Evolutionary conservation across 805 yeast species (phyloP).

Genomic region (Nakazawaea laoshanensis): DNA sequence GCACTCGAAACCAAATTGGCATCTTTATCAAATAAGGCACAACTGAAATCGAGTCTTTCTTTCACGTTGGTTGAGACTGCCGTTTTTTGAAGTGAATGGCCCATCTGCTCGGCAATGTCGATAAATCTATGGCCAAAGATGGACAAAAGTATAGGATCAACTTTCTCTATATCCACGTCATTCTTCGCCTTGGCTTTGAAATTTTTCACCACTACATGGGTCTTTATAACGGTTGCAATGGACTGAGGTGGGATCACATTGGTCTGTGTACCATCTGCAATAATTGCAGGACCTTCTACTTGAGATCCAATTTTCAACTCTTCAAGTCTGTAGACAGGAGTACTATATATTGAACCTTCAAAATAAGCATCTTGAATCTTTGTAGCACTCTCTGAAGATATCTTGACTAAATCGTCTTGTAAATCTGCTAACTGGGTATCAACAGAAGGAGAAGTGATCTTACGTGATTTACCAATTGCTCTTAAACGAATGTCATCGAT

Average conservation of each 20-base stretch:
- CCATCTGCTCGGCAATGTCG: constrained; percentile 92
- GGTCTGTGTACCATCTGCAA: constrained; percentile 78
- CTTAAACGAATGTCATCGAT: constrained; percentile 72
- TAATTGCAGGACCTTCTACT: constrained; percentile 64
- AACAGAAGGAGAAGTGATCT: constrained; percentile 30
- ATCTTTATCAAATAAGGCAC: constrained; percentile 69
- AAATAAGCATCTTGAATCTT: constrained; percentile 47
- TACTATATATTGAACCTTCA: constrained; percentile 35
- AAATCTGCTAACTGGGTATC: constrained; percentile 46
- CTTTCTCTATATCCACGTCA: constrained; percentile 17
- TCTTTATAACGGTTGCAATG: constrained; percentile 43
- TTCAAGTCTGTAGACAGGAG: constrained; percentile 51
- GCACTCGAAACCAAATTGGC: constrained; percentile 87
- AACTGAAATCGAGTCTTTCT: constrained; percentile 75
- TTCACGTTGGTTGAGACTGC: constrained; percentile 78
- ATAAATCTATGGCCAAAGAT: constrained; percentile 79
- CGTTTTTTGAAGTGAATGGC: constrained; percentile 69
- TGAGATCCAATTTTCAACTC: constrained; percentile 43
- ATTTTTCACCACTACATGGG: constrained; percentile 51
- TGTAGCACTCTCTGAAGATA: constrained; percentile 18
- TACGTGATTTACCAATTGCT: constrained; percentile 55
- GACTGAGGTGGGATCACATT: constrained; percentile 61
- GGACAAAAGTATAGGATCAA: constrained; percentile 68
- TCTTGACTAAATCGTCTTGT: constrained; percentile 16
- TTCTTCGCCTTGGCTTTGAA: constrained; percentile 9